Base-by-base conservation (phyloP, 2,329 filamentous ascomycete species). In the Pseudogymnoascus sp. region DNA sequence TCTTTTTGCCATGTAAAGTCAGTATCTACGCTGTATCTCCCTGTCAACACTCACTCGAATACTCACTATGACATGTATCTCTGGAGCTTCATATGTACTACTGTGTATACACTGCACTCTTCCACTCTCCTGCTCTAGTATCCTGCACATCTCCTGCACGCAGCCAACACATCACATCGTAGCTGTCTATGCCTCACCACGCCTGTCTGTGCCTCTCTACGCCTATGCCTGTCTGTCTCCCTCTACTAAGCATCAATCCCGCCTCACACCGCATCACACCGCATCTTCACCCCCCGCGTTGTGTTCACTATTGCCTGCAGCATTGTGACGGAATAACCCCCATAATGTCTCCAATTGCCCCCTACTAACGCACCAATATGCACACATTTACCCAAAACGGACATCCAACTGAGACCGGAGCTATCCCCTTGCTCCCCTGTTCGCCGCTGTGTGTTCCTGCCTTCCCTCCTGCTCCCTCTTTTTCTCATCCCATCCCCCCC, bases 191-290 rank as follows among this genome's bases (percentile, higher is more conserved):
- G 21, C 21, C 21, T 21, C 21, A 21, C 21, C 21, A 21, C 21
- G 21, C 21, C 21, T 21, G 21, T 21, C 21, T 21, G 21, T 21
- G 21, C 21, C 21, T 11, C 6, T 42, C 38, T 42, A 23, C 40
- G 5, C 16, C 16, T 21, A 21, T 21, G 21, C 21, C 16, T 12
- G 2, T 8, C 10, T 42, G 3, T 42, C 35, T 21, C 16, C 4
- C 5, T 53, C 47, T 31, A 12, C 16, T n/a, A 53, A 53, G 47
- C 47, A 31, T 31, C 25, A 31, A n/a, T 53, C 25, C 47, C 47
- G 47, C 47, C 47, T 53, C n/a, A 31, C n/a, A 53, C 47, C 47
- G 47, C 47, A 16, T 53, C 47, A n/a, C 35, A 33, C 47, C 47
- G 47, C 47, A 28, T 53, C 25, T 5, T 11, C 11, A 2, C 11